A percentile compares a stretch with the other conserved stretches of the same genome.
Evolutionary conservation across 805 yeast species (phyloP).

Genomic region (Ogataea nonfermentans): DNA sequence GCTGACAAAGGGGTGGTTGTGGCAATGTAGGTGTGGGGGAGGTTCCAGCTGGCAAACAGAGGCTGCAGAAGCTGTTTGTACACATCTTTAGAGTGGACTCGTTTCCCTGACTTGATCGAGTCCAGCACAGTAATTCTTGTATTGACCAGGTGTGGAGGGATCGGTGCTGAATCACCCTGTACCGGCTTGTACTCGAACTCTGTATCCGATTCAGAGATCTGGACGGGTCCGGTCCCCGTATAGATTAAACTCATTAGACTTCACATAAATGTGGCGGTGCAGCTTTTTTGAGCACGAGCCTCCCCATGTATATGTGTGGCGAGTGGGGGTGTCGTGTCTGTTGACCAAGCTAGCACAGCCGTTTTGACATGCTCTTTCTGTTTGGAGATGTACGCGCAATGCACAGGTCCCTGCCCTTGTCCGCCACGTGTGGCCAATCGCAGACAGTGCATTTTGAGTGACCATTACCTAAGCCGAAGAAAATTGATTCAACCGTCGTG

Average conservation of each 20-base stretch:
- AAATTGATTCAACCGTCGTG: conserved; percentile 2
- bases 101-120: conserved; percentile 49
- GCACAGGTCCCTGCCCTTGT: no score
- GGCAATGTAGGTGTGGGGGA: conserved; percentile 38
- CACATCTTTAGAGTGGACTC: conserved; percentile 37
- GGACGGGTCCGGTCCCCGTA: conserved; percentile 6
- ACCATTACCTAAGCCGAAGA: conserved; percentile 4
- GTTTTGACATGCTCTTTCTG: no score
- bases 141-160: conserved; percentile 2
- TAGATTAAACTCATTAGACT: conserved; percentile 2
- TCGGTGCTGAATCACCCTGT: not conserved
- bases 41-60: conserved; percentile 37
- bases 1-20: conserved; percentile 44
- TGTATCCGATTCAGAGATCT: conserved; percentile 5
- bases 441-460: not conserved
- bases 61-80: conserved; percentile 47
- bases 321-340: conserved; percentile 2
- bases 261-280: not conserved
- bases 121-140: conserved; percentile 38
- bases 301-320: not conserved
- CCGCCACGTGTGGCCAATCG: conserved; percentile 5
- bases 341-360: no score
- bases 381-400: no score
- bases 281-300: not conserved
- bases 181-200: conserved; percentile 3